Evolutionary conservation across 2,329 filamentous ascomycete genomes (phyloP), one percentile per base, ranked within the genome.

Genomic region (Teratosphaeria viscida): DNA sequence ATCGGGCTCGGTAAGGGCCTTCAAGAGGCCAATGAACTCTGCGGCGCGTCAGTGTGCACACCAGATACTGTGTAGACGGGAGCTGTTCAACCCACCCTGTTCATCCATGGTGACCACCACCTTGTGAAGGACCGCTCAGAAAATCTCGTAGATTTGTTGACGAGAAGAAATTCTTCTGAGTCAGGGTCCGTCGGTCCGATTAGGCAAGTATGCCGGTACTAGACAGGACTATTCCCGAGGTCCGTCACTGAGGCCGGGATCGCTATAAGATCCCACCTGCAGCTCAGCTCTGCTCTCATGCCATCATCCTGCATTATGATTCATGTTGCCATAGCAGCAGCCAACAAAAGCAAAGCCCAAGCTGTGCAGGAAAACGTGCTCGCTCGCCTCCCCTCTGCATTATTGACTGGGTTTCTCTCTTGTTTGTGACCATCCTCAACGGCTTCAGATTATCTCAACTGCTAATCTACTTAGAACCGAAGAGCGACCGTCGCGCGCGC

Each of bases 1-100:
- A 77, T 95, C 87, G 72, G 94, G 91, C 75, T 90, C 85, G 77
- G 95, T 84, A 70, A 92, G 86, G 77, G 89, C 87, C 82, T 94
- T 85, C 73, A 96, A 84, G 77, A 96, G 85, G 79, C 88, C 82
- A 67, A 94, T 82, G 74, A 96, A 91, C 78, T 88, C 85, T 49
- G 43, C 75, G 90, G 86, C 75, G 89, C 83, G 75, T 91, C 86
- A 88, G 92, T 92, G 10, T 54, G 7, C 27, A 37, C 12, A n/a
- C 19, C 4, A 14, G 26, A 14, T 54, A 19, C 56, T 53, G 23
- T 35, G 23, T 23, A 23, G 23, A 23, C 3, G 43, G 52, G 32
- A 47, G 12, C 37, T 14, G 27, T 55, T 19, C 12, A 26, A 27
- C 23, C 34, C 49, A 43, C 32, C 52, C 16, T 55, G 43, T 37